These are phyloP conservation scores for Binderoboletus segoi DNA, from an alignment of 1,284 basidiomycete species.

Conservation along the genomic window DNA sequence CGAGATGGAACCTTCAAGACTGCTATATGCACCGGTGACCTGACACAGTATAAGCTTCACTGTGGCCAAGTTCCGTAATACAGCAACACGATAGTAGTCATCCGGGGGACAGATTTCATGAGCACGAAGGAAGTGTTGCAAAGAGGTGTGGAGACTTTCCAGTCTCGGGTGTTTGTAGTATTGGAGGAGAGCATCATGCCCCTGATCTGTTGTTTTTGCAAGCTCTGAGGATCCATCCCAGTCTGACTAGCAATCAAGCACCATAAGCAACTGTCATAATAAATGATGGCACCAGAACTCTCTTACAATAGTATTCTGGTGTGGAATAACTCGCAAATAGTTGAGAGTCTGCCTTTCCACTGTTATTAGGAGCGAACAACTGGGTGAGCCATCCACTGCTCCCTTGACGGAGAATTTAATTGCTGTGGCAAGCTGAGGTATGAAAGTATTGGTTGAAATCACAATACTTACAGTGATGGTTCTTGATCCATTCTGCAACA, in stretches of 20 bases:
- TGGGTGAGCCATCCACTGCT: background rate
- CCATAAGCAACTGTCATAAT: background rate
- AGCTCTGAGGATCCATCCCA: background rate
- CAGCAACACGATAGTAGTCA: conserved; percentile 1
- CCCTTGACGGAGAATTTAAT: background rate
- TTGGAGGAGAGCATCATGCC: conserved; percentile 1
- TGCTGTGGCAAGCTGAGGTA: background rate
- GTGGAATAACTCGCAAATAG: background rate
- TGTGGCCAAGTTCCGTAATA: conserved; percentile 15
- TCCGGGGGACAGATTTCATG: background rate
- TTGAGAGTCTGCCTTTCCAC: background rate
- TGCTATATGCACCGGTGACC: background rate
- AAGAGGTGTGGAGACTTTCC: conserved; percentile 5
- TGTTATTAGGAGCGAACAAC: background rate
- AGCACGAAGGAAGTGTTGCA: conserved; percentile 5
- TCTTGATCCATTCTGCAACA: background rate
- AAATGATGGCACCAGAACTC: background rate
- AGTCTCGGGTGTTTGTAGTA: background rate
- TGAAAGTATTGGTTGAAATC: background rate
- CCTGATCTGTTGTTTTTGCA: background rate
- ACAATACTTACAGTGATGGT: background rate
- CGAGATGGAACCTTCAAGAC: background rate
- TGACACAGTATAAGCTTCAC: background rate
- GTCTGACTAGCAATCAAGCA: background rate
- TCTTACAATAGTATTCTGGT: background rate